A percentile compares a stretch with the other conserved stretches of the same genome.
These are phyloP conservation scores for Claviceps digitariae DNA, from an alignment of 2,329 filamentous ascomycete genomes.

Conservation along the genomic window DNA sequence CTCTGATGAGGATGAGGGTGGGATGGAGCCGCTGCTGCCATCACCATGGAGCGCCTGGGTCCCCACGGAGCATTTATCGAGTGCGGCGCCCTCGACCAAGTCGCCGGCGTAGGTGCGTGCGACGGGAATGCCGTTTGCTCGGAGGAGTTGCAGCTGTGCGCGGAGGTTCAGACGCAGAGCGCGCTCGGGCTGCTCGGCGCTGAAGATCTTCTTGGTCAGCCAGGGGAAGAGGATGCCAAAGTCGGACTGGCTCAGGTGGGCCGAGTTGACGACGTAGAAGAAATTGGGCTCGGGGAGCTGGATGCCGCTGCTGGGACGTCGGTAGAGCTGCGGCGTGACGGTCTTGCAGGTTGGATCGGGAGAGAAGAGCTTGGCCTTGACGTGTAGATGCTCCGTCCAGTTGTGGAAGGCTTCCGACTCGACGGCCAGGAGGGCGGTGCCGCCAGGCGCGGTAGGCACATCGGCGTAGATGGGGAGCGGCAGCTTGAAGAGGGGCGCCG, in stretches of 20 bases:
- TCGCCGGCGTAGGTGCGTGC: slow-evolving; percentile 35
- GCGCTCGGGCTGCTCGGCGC: slow-evolving; percentile 43
- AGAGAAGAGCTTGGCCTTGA: slow-evolving; percentile 53
- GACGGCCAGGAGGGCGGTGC: slow-evolving; percentile 52
- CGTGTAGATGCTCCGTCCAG: slow-evolving; percentile 59
- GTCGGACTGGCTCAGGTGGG: slow-evolving; percentile 72
- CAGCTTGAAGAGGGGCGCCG: slow-evolving; percentile 52
- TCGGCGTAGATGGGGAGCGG: slow-evolving; percentile 56
- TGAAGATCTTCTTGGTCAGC: slow-evolving; percentile 45
- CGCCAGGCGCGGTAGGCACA: slow-evolving; percentile 34
- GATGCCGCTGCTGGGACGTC: slow-evolving; percentile 28
- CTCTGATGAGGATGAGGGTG: slow-evolving; percentile 13
- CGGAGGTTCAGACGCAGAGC: slow-evolving; percentile 45
- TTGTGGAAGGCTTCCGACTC: slow-evolving; percentile 68
- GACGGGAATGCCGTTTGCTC: slow-evolving; percentile 35
- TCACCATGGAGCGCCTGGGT: slow-evolving; percentile 5
- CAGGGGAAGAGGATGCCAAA: slow-evolving; percentile 74
- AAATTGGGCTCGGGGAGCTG: slow-evolving; percentile 45
- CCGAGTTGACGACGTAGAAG: slow-evolving; percentile 61
- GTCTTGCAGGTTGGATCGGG: slow-evolving; percentile 32
- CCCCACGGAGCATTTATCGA: slow-evolving; percentile 21
- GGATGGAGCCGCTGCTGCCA: slow-evolving; percentile 1
- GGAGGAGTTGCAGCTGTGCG: slow-evolving; percentile 42
- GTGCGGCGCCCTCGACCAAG: slow-evolving; percentile 31
- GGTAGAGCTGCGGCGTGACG: slow-evolving; percentile 28